phyloP scores from a whole-genome alignment of 495 filamentous ascomycete genomes.

The Penicillium ucsense region DNA sequence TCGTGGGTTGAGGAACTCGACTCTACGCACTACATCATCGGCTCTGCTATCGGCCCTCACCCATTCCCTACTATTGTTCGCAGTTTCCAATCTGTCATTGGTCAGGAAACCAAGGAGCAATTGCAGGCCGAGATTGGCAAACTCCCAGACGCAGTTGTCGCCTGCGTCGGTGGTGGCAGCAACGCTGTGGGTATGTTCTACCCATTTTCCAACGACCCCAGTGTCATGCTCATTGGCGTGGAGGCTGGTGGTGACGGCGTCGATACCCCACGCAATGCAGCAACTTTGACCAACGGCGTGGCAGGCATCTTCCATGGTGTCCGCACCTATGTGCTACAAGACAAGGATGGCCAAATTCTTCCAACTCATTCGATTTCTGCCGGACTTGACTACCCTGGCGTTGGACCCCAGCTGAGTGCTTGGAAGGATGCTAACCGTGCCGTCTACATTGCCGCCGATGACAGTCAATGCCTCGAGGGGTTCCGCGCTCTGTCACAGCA shows the following conservation, averaged over 20 bases:
- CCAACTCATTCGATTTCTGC: constrained; percentile 97
- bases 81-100: constrained; percentile 92
- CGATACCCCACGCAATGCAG: constrained; percentile 79
- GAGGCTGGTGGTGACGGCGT: constrained; percentile 95
- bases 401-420: constrained; percentile 79
- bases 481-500: constrained; percentile 74
- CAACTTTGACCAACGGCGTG: constrained; percentile 75
- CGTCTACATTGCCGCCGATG: constrained; percentile 83
- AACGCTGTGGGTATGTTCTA: constrained; percentile 96
- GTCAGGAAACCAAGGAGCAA: constrained; percentile 85
- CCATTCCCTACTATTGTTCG: constrained; percentile 95
- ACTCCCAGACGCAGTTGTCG: constrained; percentile 89
- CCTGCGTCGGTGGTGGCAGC: constrained; percentile 88
- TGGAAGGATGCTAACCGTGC: constrained; percentile 90
- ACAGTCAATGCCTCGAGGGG: constrained; percentile 83
- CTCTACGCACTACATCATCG: constrained; percentile 97
- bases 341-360: constrained; percentile 81
- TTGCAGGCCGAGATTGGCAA: constrained; percentile 72
- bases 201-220: constrained; percentile 77
- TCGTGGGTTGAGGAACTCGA: constrained; percentile 81
- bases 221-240: constrained; percentile 82
- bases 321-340: constrained; percentile 88
- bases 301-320: constrained; percentile 96
- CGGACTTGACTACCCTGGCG: constrained; percentile 93
- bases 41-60: constrained; percentile 89